These are phyloP conservation scores for Arthroderma sp. DNA, from an alignment of 2,329 filamentous ascomycete genomes.

Conservation along the genomic window DNA sequence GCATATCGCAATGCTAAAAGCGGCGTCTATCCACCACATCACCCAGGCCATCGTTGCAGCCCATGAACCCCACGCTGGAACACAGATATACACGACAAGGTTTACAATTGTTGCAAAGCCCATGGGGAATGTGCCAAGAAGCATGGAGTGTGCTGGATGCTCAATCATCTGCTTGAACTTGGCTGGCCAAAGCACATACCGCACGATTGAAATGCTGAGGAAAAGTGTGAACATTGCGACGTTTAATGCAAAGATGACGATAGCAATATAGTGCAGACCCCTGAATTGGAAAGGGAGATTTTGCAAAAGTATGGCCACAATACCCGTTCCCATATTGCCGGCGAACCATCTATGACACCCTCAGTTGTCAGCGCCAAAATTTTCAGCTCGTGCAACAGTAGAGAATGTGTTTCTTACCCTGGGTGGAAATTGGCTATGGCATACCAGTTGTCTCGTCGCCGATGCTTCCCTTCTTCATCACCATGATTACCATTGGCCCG, in stretches of 20 bases:
- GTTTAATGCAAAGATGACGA: conserved; percentile 50
- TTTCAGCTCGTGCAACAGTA: neutral
- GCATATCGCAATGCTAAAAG: conserved; percentile 30
- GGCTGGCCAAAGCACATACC: conserved; percentile 49
- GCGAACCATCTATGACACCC: conserved; percentile 36
- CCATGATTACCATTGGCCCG: too few relatives aligned
- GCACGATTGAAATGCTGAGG: conserved; percentile 40
- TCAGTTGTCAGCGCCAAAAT: neutral
- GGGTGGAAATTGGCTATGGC: conserved; percentile 11
- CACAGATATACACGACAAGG: conserved; percentile 46
- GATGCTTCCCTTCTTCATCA: neutral
- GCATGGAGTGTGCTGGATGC: conserved; percentile 51
- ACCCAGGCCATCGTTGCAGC: conserved; percentile 35
- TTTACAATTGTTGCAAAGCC: conserved; percentile 52
- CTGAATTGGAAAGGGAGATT: conserved; percentile 47
- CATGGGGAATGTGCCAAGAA: conserved; percentile 53
- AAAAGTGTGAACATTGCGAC: conserved; percentile 44
- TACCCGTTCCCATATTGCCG: conserved; percentile 54
- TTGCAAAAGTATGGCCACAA: conserved; percentile 50
- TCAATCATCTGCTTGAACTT: conserved; percentile 52
- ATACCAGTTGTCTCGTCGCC: conserved; percentile 10
- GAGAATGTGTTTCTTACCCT: conserved; percentile 5
- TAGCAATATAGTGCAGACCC: conserved; percentile 48
- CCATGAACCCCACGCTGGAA: conserved; percentile 43
- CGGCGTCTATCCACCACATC: conserved; percentile 38